Conservation (phyloP, 768 basidiomycete genomes). For the Trametes meyenii region DNA sequence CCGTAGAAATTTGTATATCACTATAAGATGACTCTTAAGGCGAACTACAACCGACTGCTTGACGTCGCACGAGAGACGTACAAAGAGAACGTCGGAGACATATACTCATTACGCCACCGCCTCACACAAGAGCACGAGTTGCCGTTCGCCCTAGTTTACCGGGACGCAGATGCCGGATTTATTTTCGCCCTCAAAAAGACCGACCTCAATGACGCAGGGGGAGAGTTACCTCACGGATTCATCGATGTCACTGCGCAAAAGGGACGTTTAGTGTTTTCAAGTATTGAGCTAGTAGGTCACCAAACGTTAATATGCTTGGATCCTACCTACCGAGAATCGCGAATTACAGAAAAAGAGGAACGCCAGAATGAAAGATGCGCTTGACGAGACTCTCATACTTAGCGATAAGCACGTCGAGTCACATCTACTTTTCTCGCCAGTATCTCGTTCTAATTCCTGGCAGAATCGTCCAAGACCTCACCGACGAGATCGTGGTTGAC, state of each 20-base stretch:
- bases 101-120: conserved; percentile 64
- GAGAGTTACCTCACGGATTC: conserved; percentile 67
- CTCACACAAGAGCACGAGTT: conserved; percentile 66
- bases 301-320: background rate
- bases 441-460: background rate
- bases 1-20: no score
- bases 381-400: conserved; percentile 87
- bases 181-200: conserved; percentile 70
- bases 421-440: background rate
- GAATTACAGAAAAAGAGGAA: conserved; percentile 80
- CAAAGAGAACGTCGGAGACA: conserved; percentile 91
- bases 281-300: conserved; percentile 78
- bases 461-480: conserved; percentile 81
- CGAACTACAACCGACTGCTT: conserved; percentile 79
- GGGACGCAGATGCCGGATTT: conserved; percentile 63
- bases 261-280: conserved; percentile 76
- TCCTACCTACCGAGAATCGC: background rate
- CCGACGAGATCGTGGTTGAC: conserved; percentile 66
- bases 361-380: conserved; percentile 84
- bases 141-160: conserved; percentile 68
- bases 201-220: conserved; percentile 48
- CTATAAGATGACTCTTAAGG: conserved; percentile 40
- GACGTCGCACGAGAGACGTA: conserved; percentile 96
- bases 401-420: conserved; percentile 66
- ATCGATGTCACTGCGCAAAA: conserved; percentile 68